Evolutionary conservation across 2,329 filamentous ascomycete genomes (phyloP).

Genomic region (Hypomyces perniciosus): DNA sequence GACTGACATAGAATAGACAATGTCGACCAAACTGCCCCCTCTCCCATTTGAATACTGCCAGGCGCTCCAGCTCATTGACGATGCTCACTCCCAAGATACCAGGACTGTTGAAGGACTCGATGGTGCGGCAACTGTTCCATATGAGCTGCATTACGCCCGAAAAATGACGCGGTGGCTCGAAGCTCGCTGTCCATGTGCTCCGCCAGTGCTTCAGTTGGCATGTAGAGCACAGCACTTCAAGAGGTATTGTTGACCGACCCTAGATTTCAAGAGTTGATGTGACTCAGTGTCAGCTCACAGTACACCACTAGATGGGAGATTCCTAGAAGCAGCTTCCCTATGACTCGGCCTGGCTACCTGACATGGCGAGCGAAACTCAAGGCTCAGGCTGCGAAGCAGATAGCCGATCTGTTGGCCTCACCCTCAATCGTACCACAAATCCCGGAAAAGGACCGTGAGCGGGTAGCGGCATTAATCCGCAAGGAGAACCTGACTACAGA

Average conservation of each 20-base stretch:
- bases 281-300: neutral
- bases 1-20: neutral
- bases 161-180: slow-evolving; percentile 73
- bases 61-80: slow-evolving; percentile 65
- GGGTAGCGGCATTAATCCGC: slow-evolving; percentile 65
- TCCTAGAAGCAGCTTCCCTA: slow-evolving; percentile 65
- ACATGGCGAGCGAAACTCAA: slow-evolving; percentile 73
- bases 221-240: slow-evolving; percentile 81
- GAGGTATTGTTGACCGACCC: slow-evolving; percentile 34
- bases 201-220: slow-evolving; percentile 64
- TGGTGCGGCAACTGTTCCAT: slow-evolving; percentile 48
- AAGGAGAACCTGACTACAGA: slow-evolving; percentile 64
- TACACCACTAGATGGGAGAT: slow-evolving; percentile 62
- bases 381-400: slow-evolving; percentile 50
- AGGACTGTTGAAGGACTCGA: slow-evolving; percentile 33
- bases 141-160: slow-evolving; percentile 76
- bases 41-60: slow-evolving; percentile 37
- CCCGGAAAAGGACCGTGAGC: slow-evolving; percentile 45
- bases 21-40: slow-evolving; percentile 18
- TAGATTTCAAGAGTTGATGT: neutral
- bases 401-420: slow-evolving; percentile 49
- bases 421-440: slow-evolving; percentile 32
- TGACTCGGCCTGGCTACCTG: slow-evolving; percentile 70
- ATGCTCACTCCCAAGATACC: slow-evolving; percentile 43
- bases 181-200: slow-evolving; percentile 53